Evolutionary conservation across 1,139 yeast species (phyloP).

Genomic region (Starmera stellimalicola): DNA sequence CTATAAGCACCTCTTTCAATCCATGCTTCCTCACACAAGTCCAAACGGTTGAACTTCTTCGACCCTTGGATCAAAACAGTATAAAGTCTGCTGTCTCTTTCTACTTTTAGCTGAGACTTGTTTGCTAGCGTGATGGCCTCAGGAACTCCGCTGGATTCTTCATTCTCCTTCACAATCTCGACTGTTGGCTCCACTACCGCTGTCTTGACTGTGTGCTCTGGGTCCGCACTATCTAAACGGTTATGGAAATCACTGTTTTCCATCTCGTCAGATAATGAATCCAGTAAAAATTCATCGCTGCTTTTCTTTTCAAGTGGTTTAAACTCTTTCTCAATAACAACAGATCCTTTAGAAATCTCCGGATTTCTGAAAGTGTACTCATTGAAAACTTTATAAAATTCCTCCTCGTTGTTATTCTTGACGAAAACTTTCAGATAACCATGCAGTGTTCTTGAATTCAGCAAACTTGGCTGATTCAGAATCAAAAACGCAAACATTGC

Average conservation of each 20-base stretch:
- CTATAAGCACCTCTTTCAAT: constrained; percentile 68
- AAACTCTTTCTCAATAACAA: background rate
- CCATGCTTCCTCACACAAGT: constrained; percentile 63
- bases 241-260: background rate
- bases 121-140: constrained; percentile 7
- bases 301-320: constrained; percentile 7
- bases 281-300: background rate
- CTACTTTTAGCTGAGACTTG: constrained; percentile 7
- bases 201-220: background rate
- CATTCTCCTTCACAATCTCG: constrained; percentile 3
- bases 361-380: constrained; percentile 34
- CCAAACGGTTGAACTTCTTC: constrained; percentile 38
- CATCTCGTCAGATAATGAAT: background rate
- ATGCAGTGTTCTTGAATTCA: constrained; percentile 35
- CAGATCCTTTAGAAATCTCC: background rate
- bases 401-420: constrained; percentile 32
- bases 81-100: constrained; percentile 32
- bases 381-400: constrained; percentile 43
- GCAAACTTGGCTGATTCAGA: constrained; percentile 30
- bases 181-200: constrained; percentile 1
- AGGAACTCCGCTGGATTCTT: constrained; percentile 2
- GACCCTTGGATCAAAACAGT: constrained; percentile 61
- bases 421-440: constrained; percentile 49
- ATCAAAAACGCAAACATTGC: constrained; percentile 63
- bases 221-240: background rate